phyloP scores from a whole-genome alignment of 148 eudicot species.

The Rhododendron vialii region DNA sequence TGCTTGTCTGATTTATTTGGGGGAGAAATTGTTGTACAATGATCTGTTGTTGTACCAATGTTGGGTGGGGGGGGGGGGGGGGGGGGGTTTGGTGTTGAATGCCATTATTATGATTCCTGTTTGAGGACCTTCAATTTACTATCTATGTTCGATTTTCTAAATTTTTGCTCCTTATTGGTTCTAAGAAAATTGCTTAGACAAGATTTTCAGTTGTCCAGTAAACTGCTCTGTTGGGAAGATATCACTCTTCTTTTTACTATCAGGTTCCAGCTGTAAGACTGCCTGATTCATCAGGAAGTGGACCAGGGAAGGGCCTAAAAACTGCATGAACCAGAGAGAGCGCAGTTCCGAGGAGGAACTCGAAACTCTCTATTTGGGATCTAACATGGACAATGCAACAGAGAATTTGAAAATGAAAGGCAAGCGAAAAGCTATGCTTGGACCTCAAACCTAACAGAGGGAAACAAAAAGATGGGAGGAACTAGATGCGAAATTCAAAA shows the following conservation, averaged over 20 bases:
- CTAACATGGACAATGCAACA: neutral
- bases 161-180: neutral
- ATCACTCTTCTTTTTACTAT: neutral
- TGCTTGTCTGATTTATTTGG: neutral
- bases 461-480: neutral
- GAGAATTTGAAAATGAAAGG: neutral
- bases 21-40: neutral
- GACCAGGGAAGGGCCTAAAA: neutral
- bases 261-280: neutral
- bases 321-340: neutral
- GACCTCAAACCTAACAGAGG: neutral
- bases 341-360: neutral
- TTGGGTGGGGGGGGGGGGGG: neutral
- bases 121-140: neutral
- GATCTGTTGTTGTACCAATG: slow-evolving; percentile 2
- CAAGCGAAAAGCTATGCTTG: neutral
- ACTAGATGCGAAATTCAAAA: neutral
- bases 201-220: neutral
- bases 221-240: neutral
- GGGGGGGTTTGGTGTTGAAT: neutral
- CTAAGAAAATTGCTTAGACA: neutral
- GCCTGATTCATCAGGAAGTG: neutral
- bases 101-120: neutral
- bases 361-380: neutral
- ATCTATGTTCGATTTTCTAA: neutral